Evolutionary conservation across 176 grass and related monocot species (phyloP).

Genomic region (Microstegium vimineum): DNA sequence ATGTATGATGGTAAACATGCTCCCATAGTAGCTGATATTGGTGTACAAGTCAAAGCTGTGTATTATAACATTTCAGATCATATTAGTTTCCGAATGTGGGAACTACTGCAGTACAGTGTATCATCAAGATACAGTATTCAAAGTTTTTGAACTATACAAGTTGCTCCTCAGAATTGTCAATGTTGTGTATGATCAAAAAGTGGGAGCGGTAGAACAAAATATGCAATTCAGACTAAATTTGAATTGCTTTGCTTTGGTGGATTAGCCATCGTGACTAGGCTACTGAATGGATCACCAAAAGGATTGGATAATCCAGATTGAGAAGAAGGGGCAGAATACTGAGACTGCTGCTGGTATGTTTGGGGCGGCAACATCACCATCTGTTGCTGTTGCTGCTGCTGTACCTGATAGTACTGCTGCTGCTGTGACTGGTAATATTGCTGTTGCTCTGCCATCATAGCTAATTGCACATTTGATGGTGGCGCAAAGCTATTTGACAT

Average conservation of each 20-base stretch:
- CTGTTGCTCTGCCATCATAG: slow-evolving; percentile 67
- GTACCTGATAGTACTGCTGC: slow-evolving; percentile 50
- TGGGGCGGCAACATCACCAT: slow-evolving; percentile 49
- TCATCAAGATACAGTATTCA: neutral
- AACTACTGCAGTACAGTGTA: neutral
- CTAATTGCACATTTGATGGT: slow-evolving; percentile 70
- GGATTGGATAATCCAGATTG: slow-evolving; percentile 52
- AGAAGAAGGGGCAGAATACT: slow-evolving; percentile 24
- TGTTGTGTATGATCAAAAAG: neutral
- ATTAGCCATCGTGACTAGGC: slow-evolving; percentile 24
- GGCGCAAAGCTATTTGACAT: slow-evolving; percentile 72
- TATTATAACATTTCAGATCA: neutral
- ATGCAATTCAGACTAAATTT: slow-evolving; percentile 45
- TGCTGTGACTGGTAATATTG: slow-evolving; percentile 54
- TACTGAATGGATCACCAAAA: slow-evolving; percentile 61
- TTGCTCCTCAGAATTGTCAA: slow-evolving; percentile 10
- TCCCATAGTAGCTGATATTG: neutral
- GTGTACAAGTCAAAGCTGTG: neutral
- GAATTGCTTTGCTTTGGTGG: slow-evolving; percentile 43
- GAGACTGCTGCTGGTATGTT: slow-evolving; percentile 39
- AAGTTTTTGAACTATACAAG: slow-evolving; percentile 32
- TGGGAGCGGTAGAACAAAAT: neutral
- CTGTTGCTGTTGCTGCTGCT: slow-evolving; percentile 46
- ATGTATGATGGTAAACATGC: neutral
- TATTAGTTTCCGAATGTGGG: neutral